A percentile compares a stretch with the other conserved stretches of the same genome.
Conservation (phyloP, 2,329 filamentous ascomycete genomes). For the Pseudofabraea citricarpa region DNA sequence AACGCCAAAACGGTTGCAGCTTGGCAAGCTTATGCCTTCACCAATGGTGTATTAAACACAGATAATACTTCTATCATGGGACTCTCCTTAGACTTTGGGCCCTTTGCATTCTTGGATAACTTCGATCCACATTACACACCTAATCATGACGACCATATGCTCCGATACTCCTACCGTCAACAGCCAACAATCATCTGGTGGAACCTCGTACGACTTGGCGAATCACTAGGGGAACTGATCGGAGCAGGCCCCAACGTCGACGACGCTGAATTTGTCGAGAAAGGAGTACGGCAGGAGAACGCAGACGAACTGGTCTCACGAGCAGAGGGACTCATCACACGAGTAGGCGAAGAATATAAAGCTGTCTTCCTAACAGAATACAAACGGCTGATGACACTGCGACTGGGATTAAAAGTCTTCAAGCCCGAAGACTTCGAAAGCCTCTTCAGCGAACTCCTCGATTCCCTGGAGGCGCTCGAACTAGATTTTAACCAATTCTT, state of each 20-base stretch:
- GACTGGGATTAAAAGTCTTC: constrained; percentile 69
- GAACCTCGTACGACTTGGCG: constrained; percentile 90
- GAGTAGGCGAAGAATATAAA: constrained; percentile 82
- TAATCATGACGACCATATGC: constrained; percentile 87
- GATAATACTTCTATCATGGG: constrained; percentile 94
- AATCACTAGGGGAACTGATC: constrained; percentile 82
- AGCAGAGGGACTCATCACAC: constrained; percentile 78
- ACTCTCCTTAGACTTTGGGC: constrained; percentile 88
- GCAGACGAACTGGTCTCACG: constrained; percentile 67
- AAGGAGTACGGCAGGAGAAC: constrained; percentile 67
- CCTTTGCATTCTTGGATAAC: constrained; percentile 96
- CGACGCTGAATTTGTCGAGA: constrained; percentile 60
- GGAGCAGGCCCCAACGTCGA: constrained; percentile 73
- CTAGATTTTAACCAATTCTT: constrained; percentile 96
- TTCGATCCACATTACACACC: constrained; percentile 94
- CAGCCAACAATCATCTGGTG: constrained; percentile 98
- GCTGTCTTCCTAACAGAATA: constrained; percentile 85
- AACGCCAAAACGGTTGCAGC: constrained; percentile 86
- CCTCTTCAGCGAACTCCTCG: constrained; percentile 77
- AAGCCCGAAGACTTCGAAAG: constrained; percentile 73
- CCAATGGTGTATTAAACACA: constrained; percentile 96
- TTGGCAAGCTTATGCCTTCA: constrained; percentile 99
- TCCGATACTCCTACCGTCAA: constrained; percentile 89
- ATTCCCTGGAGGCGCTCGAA: constrained; percentile 74
- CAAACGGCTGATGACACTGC: constrained; percentile 73